Base-by-base conservation (phyloP, 176 grass and related monocot genomes). In the Raddia guianensis region DNA sequence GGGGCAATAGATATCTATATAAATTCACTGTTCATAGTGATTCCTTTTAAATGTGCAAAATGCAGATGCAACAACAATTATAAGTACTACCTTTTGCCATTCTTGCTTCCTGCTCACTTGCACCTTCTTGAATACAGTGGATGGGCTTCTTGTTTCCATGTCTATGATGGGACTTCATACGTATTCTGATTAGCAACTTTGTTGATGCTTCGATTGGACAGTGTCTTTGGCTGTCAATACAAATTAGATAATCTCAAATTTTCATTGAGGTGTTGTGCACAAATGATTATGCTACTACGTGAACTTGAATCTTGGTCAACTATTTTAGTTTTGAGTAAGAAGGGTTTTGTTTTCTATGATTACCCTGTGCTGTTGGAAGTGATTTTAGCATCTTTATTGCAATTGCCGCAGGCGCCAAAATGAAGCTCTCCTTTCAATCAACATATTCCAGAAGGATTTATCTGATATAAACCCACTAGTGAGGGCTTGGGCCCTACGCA, bases 371-470 rank as follows among this genome's bases (percentile, higher is more conserved):
- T 10, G 12, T 34, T 66, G 49, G 33, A 63, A 66, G 11, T 79
- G 42, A 68, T 73, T 61, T 11, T 32, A 45, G 18, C 34, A 49
- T 37, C 42, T 33, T 61, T 66, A 9, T 46, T 83, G 12, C 33
- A 73, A 34, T 63, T 35, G 14, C 58, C 64, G 9, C 86, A 98
- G 96, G 88, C 86, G 96, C 61, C 92, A 92, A 67, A 95, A 98
- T 63, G 96, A 98, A 85, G 96, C 96, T 65, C 90, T 98, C 21
- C 86, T 98, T 63, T 98, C 96, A 49, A 88, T 98, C 19, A 98
- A 98, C 79, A 95, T 87, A 74, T 98, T 98, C 82, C 96, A 98
- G 84, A 98, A 98, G 76, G 96, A 98, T 63, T 76, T 98, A 52
- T 91, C 92, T 18, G 92, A 98, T 71, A 98, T 89, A 80, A 98